Base-by-base conservation (phyloP, 495 filamentous ascomycete species). In the Sphaerosporella brunnea region DNA sequence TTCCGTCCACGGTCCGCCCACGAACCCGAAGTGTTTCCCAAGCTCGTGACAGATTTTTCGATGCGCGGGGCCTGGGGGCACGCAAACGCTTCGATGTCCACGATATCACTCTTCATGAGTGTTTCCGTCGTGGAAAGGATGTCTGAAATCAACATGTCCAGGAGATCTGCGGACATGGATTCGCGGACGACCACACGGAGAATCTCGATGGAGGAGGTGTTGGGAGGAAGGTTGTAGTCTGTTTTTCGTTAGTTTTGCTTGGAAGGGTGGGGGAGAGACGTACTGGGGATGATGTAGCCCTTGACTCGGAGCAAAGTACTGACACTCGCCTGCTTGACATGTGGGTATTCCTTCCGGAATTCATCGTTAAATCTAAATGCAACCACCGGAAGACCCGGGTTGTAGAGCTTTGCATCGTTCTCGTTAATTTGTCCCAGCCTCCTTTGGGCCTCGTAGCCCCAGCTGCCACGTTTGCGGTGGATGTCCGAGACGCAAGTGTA, bases 261-360 rank as follows among this genome's bases (percentile, higher is more conserved):
- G 24, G 30, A 45, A 15, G 45, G 23, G 13, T 2, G 5, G 11
- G 32, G 2, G 8, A 11, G 28, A n/a, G 19, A 52, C 65, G 50
- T 64, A 70, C 68, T 82, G 23, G 79, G 80, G 51, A 84, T 77
- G 51, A 83, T 82, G 64, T 82, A 83, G 61, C 81, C 78, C 48
- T 77, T 77, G 4, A 73, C 73, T 13, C 80, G 67, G 52, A 83
- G 55, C 23, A 84, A 60, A 1, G 78, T 71, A 26, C 72, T 77
- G n/a, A 84, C 65, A 10, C 66, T 69, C 35, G 71, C 72, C 60
- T 83, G 80, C 63, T 78, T 73, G 34, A 82, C 64, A 49, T 79
- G 73, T 1, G 78, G 73, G 62, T 68, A 81, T 30, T 73, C 60
- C 44, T 65, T 65, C 45, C 70, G 69, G 66, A 84, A 83, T 2